Conservation (phyloP, 345 rosid genomes). For the Gossypioides kirkii region DNA sequence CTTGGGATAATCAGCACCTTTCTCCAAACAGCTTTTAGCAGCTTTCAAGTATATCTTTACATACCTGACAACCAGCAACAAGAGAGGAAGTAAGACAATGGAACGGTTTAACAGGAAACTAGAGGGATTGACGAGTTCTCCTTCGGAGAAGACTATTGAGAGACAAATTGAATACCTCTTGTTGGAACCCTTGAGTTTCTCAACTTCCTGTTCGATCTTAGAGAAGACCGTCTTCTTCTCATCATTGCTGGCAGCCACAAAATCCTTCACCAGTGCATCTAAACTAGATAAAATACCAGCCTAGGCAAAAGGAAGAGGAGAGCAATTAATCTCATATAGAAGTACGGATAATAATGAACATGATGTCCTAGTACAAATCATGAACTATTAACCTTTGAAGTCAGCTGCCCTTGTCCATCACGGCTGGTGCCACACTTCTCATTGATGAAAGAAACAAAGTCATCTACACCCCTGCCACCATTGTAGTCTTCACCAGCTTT, state of each 20-base stretch:
- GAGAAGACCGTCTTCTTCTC: constrained; percentile 69
- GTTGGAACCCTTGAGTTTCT: constrained; percentile 59
- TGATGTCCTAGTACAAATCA: background rate
- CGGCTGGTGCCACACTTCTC: constrained; percentile 81
- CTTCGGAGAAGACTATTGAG: background rate
- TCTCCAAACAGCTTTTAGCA: constrained; percentile 66
- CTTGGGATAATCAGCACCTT: constrained; percentile 71
- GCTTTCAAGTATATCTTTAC: constrained; percentile 79
- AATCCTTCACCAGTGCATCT: constrained; percentile 75
- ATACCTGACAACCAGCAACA: constrained; percentile 35
- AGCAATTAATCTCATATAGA: background rate
- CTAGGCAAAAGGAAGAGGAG: constrained; percentile 27
- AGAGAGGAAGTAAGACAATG: background rate
- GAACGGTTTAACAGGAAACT: background rate
- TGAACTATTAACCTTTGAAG: constrained; percentile 51
- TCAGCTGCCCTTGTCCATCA: constrained; percentile 81
- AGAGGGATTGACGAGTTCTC: background rate
- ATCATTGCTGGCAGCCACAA: constrained; percentile 61
- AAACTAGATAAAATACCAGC: constrained; percentile 85
- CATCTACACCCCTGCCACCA: constrained; percentile 86
- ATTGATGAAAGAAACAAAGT: constrained; percentile 81
- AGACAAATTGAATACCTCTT: constrained; percentile 40
- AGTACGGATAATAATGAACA: background rate
- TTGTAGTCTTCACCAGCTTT: constrained; percentile 94
- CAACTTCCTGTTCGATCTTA: constrained; percentile 69